Conservation (phyloP, 2,329 filamentous ascomycete genomes). For the Penicillium corylophilum region DNA sequence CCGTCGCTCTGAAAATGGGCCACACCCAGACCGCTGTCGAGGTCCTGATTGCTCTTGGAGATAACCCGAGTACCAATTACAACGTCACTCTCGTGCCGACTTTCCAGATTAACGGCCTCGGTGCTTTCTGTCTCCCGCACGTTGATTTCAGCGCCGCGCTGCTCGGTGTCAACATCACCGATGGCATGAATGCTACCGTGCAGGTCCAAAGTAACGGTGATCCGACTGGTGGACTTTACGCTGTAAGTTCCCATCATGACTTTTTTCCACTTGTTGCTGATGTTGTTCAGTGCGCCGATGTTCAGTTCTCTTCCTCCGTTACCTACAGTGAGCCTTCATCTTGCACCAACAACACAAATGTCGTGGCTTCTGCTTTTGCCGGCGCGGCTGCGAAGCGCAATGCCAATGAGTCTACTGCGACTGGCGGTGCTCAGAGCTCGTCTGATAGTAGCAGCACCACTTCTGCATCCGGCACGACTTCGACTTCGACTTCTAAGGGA, state of each 20-base stretch:
- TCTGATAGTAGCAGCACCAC: constrained; percentile 5
- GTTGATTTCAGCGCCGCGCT: constrained; percentile 42
- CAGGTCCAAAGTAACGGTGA: constrained; percentile 67
- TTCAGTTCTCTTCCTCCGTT: constrained; percentile 61
- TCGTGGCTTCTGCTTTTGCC: constrained; percentile 49
- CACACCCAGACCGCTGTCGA: constrained; percentile 54
- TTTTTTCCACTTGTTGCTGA: constrained; percentile 1
- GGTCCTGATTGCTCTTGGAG: constrained; percentile 54
- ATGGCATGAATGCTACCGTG: constrained; percentile 64
- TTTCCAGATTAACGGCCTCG: constrained; percentile 60
- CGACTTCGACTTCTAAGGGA: constrained; percentile 26
- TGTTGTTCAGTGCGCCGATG: constrained; percentile 64
- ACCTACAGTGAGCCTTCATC: constrained; percentile 44
- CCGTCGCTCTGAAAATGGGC: constrained; percentile 53
- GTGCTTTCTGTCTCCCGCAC: constrained; percentile 65
- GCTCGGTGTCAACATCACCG: constrained; percentile 49
- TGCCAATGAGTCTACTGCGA: constrained; percentile 45
- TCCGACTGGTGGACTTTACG: constrained; percentile 63
- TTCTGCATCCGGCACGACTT: constrained; percentile 7
- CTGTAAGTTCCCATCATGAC: constrained; percentile 45
- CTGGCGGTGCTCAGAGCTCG: constrained; percentile 32
- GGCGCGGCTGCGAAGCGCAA: constrained; percentile 38
- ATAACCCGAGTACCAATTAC: constrained; percentile 59
- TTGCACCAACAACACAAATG: constrained; percentile 60
- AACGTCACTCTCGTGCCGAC: constrained; percentile 66